phyloP scores from a whole-genome alignment of 495 filamentous ascomycete genomes.

The Sordaria brevicollis region DNA sequence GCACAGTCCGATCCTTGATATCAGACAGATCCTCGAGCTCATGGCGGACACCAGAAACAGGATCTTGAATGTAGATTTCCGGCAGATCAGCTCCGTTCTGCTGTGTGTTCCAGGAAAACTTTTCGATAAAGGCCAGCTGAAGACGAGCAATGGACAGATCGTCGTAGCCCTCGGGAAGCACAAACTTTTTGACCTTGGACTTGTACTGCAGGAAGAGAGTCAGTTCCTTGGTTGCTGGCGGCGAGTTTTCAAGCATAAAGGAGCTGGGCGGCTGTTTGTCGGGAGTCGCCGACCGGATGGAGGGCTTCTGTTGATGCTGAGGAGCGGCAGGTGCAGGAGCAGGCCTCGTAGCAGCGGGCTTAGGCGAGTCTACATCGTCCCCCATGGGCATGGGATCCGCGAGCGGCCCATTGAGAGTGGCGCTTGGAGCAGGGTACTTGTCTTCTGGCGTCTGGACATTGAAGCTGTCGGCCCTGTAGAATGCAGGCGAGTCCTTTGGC shows the following conservation, averaged over 20 bases:
- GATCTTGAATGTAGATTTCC: slow-evolving; percentile 96
- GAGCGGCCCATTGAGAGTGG: slow-evolving; percentile 41
- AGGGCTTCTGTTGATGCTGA: neutral
- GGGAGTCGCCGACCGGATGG: slow-evolving; percentile 21
- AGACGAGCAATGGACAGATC: slow-evolving; percentile 77
- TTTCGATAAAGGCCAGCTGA: slow-evolving; percentile 97
- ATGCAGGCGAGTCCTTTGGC: slow-evolving; percentile 28
- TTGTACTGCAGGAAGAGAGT: slow-evolving; percentile 97
- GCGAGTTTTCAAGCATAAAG: slow-evolving; percentile 49
- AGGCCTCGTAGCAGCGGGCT: slow-evolving; percentile 12
- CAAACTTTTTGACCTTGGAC: slow-evolving; percentile 91
- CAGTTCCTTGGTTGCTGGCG: slow-evolving; percentile 74
- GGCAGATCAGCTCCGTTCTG: slow-evolving; percentile 87
- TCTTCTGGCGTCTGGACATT: slow-evolving; percentile 48
- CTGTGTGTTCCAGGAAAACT: slow-evolving; percentile 97
- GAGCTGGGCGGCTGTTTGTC: slow-evolving; percentile 27
- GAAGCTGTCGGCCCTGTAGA: slow-evolving; percentile 32
- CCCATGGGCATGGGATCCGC: slow-evolving; percentile 26
- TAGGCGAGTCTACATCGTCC: slow-evolving; percentile 18
- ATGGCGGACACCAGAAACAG: slow-evolving; percentile 86
- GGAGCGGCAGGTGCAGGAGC: neutral
- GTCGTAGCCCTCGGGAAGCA: slow-evolving; percentile 71
- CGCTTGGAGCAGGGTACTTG: slow-evolving; percentile 41
- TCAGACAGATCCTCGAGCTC: slow-evolving; percentile 92
- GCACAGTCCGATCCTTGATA: slow-evolving; percentile 87